These are phyloP conservation scores for Yueomyces sinensis DNA, from an alignment of 805 yeast genomes.

Conservation along the genomic window DNA sequence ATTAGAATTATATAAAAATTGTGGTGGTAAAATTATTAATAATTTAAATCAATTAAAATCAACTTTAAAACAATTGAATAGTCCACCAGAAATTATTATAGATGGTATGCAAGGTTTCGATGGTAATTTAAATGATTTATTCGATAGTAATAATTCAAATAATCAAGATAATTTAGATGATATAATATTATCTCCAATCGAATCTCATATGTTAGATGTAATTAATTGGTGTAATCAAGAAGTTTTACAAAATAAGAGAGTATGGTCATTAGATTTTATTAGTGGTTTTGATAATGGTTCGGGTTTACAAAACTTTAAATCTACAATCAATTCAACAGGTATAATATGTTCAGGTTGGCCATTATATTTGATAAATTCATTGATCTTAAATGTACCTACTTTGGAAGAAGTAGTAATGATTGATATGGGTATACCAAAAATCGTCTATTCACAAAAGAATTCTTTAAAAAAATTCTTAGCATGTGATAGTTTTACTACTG, in stretches of 20 bases:
- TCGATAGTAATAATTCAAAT: slow-evolving; percentile 3
- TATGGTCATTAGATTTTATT: slow-evolving; percentile 60
- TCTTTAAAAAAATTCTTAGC: slow-evolving; percentile 36
- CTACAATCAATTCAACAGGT: slow-evolving; percentile 33
- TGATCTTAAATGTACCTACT: slow-evolving; percentile 4
- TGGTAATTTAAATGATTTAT: slow-evolving; percentile 31
- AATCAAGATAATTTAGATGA: slow-evolving; percentile 21
- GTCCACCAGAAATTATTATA: slow-evolving; percentile 66
- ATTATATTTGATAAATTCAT: slow-evolving; percentile 21
- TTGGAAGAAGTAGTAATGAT: slow-evolving; percentile 37
- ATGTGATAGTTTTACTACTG: slow-evolving; percentile 17
- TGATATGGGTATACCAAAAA: slow-evolving; percentile 59
- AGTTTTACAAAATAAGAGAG: slow-evolving; percentile 5
- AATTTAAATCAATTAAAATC: slow-evolving; percentile 25
- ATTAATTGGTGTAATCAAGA: slow-evolving; percentile 52
- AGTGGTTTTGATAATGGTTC: slow-evolving; percentile 77
- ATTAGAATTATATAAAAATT: slow-evolving; percentile 37
- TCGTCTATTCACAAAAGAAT: slow-evolving; percentile 30
- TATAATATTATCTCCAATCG: slow-evolving; percentile 5
- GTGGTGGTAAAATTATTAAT: slow-evolving; percentile 58
- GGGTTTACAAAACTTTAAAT: slow-evolving; percentile 33
- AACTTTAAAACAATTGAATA: slow-evolving; percentile 35
- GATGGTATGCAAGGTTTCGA: slow-evolving; percentile 85
- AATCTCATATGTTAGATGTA: slow-evolving; percentile 21
- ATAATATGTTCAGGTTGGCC: slow-evolving; percentile 67